Conservation (phyloP, 306 rosid genomes). For the Sicyos edulis region DNA sequence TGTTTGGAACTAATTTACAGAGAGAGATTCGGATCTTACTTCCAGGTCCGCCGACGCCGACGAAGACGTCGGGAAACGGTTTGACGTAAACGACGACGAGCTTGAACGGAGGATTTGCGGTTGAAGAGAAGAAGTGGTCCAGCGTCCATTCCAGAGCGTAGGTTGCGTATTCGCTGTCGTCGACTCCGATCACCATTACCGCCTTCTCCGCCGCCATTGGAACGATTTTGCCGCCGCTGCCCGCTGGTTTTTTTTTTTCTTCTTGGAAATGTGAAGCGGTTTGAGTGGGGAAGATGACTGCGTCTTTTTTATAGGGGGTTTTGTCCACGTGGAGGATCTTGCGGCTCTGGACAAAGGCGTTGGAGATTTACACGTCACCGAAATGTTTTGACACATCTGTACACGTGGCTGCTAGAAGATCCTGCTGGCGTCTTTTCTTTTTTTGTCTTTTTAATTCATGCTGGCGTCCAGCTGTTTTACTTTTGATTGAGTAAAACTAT, state of each 20-base stretch:
- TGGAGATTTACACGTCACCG: background rate
- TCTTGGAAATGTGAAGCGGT: background rate
- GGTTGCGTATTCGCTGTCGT: constrained; percentile 38
- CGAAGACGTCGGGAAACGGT: constrained; percentile 35
- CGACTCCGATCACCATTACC: constrained; percentile 44
- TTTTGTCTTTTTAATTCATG: too few species aligned
- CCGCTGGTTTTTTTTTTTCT: background rate
- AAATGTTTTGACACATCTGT: background rate
- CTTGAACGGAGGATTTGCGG: constrained; percentile 28
- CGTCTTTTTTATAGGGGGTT: background rate
- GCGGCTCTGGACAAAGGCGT: background rate
- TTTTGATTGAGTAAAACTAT: too few species aligned
- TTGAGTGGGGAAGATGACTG: background rate
- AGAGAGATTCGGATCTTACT: constrained; percentile 5
- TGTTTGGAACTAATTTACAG: background rate
- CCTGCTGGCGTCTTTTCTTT: too few species aligned
- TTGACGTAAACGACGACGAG: constrained; percentile 59
- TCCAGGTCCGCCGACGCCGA: constrained; percentile 77
- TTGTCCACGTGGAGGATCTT: background rate
- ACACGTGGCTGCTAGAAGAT: background rate
- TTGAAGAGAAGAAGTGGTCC: constrained; percentile 19
- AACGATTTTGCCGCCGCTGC: background rate
- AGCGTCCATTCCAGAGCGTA: constrained; percentile 50
- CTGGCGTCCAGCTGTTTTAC: too few species aligned
- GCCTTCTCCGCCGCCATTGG: constrained; percentile 28